Base-by-base conservation (phyloP, 805 yeast genomes). In the Yamadazyma scolyti region DNA sequence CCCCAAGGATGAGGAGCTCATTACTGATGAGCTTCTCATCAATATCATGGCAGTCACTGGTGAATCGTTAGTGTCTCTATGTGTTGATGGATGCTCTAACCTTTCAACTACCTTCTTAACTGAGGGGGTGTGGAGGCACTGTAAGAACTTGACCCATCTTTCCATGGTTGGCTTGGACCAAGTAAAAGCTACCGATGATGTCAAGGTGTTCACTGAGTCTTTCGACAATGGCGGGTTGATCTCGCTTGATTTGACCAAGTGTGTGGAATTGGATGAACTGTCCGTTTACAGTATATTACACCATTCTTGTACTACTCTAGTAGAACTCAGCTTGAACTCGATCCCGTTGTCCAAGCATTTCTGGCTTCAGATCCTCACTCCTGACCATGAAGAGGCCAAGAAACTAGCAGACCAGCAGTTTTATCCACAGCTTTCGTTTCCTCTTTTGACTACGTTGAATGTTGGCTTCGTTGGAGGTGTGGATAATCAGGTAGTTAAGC, bases 401-500 rank as follows among this genome's bases (percentile, higher is more conserved):
- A 20, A 29, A 18, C 20, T 25, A 9, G 24, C 24, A 4, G 33
- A 10, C 12, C 35, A 32, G 9, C 33, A 25, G 10, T 52, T 39
- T 32, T 55, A 37, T 28, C 23, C 40, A 2, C 42, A 48, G 18
- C 33, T 54, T 6, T 22, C 42, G 6, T 63, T 77, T 25, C 84
- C 88, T 2, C 68, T 79, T 17, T 58, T 90, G 25, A 76, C 86
- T 1, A 70, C 75, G 20, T 45, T 85, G 11, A 93, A 90, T 52
- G 50, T 79, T 9, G 94, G 97, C 0, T 90, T 90, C 56, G 84
- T 87, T 3, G 65, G 94, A 23, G 65, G 77, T 13, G 72, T 86
- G 9, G 87, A 87, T 49, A 86, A 90, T 54, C 71, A 67, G 12
- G 71, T 77, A 0, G 52, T 89, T n/a, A 73, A 72, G 16, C 47